Percentiles rank a stretch among this genome's conserved stretches.
Conservation (phyloP, 2,329 filamentous ascomycete genomes). For the Corinectria fuckeliana region DNA sequence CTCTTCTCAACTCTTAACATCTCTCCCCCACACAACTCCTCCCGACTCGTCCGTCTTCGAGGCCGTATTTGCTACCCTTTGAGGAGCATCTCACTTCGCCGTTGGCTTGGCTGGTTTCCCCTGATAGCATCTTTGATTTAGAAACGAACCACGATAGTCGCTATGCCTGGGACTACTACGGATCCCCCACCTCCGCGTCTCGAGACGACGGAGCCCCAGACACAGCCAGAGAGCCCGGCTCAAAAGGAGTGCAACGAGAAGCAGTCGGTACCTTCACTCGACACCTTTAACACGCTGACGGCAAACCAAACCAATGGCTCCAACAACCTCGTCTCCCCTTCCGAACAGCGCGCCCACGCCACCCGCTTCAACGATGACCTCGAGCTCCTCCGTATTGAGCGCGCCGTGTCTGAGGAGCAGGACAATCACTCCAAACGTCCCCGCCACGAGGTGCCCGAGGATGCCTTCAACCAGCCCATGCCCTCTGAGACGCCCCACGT, state of each 20-base stretch:
- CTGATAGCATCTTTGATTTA: background rate
- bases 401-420: constrained; percentile 53
- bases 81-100: background rate
- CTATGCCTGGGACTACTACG: constrained; percentile 26
- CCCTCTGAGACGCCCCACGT: constrained; percentile 33
- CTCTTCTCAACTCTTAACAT: constrained; percentile 23
- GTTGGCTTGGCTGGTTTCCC: background rate
- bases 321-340: constrained; percentile 32
- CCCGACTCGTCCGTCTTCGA: background rate
- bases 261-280: constrained; percentile 35
- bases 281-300: constrained; percentile 41
- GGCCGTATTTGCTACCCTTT: background rate
- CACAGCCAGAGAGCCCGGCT: background rate
- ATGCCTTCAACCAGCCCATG: constrained; percentile 52
- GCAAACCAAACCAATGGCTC: constrained; percentile 31
- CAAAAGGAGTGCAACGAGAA: constrained; percentile 33
- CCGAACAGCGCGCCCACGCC: constrained; percentile 42
- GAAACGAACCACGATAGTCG: constrained; percentile 8
- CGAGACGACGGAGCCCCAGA: constrained; percentile 23
- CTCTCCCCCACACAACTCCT: background rate
- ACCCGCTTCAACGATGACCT: constrained; percentile 55
- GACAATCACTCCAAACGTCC: constrained; percentile 39
- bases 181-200: constrained; percentile 24
- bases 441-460: constrained; percentile 49
- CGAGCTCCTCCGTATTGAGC: constrained; percentile 56